Percentiles rank a stretch among this genome's conserved stretches.
phyloP scores from a whole-genome alignment of 1,284 basidiomycete species.

The Fomitiporia mediterranea region DNA sequence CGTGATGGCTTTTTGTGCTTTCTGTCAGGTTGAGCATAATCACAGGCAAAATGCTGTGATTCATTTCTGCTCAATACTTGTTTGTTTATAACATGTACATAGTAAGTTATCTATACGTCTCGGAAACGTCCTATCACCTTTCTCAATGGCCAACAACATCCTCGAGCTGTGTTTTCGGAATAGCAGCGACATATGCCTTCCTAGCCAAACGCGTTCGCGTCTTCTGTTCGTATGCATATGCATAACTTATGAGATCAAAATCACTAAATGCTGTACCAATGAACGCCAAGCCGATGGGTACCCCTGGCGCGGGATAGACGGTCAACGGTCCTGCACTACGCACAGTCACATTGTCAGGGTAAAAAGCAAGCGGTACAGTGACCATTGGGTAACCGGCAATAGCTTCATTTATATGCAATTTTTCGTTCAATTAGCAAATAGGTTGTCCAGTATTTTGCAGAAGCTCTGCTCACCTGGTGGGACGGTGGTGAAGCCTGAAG shows the following conservation, averaged over 20 bases:
- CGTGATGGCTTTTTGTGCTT: no score
- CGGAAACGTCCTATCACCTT: no score
- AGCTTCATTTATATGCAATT: no score
- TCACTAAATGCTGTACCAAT: constrained; percentile 56
- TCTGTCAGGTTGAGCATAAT: no score
- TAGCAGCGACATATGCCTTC: constrained; percentile 48
- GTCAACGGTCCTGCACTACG: constrained; percentile 38
- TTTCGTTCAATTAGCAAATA: no score
- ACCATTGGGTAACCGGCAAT: constrained; percentile 57
- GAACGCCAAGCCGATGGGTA: constrained; percentile 59
- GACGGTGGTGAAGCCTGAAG: constrained; percentile 36
- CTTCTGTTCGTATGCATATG: constrained; percentile 61
- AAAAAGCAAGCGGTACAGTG: constrained; percentile 33
- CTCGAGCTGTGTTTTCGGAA: constrained; percentile 54
- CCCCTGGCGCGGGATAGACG: constrained; percentile 47
- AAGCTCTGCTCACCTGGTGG: constrained; percentile 32
- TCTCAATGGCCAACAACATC: constrained; percentile 34
- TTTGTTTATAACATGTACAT: no score
- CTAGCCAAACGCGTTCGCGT: constrained; percentile 51
- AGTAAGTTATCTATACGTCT: no score
- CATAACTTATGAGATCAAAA: constrained; percentile 54
- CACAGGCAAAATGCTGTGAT: no score
- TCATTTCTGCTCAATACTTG: no score
- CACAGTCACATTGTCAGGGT: constrained; percentile 30
- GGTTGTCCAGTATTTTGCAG: constrained; percentile 24